Evolutionary conservation across 2,329 filamentous ascomycete species (phyloP).

Genomic region (Dissoconium aciculare): DNA sequence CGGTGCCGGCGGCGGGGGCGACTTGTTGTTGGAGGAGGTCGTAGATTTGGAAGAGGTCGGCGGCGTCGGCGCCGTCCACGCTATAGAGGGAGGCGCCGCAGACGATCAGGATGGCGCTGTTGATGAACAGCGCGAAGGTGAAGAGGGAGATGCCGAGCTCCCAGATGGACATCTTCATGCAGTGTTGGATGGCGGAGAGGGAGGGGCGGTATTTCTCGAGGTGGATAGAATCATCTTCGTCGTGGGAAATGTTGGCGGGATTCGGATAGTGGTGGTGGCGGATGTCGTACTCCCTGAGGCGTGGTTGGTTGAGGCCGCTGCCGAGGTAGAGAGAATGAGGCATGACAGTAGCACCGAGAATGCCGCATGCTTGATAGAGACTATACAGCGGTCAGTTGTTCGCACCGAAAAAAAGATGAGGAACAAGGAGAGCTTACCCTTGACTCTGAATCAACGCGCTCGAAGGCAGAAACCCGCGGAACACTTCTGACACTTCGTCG

Average conservation of each 20-base stretch:
- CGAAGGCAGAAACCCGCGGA: slow-evolving; percentile 51
- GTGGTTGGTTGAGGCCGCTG: slow-evolving; percentile 52
- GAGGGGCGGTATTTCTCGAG: slow-evolving; percentile 26
- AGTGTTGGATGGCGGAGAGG: slow-evolving; percentile 25
- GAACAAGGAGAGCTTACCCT: slow-evolving; percentile 28
- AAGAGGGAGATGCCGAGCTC: slow-evolving; percentile 28
- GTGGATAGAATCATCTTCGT: slow-evolving; percentile 8
- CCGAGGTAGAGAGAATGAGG: slow-evolving; percentile 55
- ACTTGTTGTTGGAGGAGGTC: slow-evolving; percentile 52
- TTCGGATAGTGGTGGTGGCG: slow-evolving; percentile 37
- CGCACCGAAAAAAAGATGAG: background rate
- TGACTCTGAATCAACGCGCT: slow-evolving; percentile 41
- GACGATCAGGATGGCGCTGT: slow-evolving; percentile 29
- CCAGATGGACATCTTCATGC: slow-evolving; percentile 27
- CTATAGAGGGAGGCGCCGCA: slow-evolving; percentile 62
- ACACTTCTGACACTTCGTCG: slow-evolving; percentile 43
- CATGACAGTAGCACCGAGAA: slow-evolving; percentile 63
- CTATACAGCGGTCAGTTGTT: slow-evolving; percentile 16
- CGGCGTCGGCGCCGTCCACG: slow-evolving; percentile 42
- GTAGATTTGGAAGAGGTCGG: slow-evolving; percentile 76
- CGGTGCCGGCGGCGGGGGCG: slow-evolving; percentile 58
- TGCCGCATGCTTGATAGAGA: slow-evolving; percentile 58
- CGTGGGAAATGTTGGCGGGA: slow-evolving; percentile 17
- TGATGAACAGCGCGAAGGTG: slow-evolving; percentile 31
- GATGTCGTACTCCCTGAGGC: slow-evolving; percentile 48